These are phyloP conservation scores for Aspergillus tanneri DNA, from an alignment of 2,329 filamentous ascomycete species.

Conservation along the genomic window DNA sequence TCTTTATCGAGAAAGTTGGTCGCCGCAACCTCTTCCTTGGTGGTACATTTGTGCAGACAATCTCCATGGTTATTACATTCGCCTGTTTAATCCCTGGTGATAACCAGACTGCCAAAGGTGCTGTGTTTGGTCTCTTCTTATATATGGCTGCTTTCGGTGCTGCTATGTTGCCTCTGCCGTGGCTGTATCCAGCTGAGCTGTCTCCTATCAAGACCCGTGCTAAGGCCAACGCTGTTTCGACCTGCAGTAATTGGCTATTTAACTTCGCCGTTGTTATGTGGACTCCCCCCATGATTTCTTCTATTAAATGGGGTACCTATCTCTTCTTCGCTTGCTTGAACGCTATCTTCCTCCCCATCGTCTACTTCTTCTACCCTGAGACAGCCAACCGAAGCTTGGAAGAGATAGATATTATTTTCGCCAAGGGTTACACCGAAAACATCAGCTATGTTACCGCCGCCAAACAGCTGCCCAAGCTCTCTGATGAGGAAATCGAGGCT, in stretches of 20 bases:
- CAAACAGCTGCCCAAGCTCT: constrained; percentile 34
- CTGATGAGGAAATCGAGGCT: constrained; percentile 36
- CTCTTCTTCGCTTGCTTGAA: constrained; percentile 47
- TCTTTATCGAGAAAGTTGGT: constrained; percentile 51
- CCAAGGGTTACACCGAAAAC: constrained; percentile 46
- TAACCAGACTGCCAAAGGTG: constrained; percentile 33
- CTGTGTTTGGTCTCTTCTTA: constrained; percentile 62
- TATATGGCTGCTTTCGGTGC: constrained; percentile 70
- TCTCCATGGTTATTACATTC: constrained; percentile 43
- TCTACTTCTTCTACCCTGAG: constrained; percentile 57
- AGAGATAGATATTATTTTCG: constrained; percentile 47
- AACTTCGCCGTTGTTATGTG: constrained; percentile 57
- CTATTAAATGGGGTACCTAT: constrained; percentile 45
- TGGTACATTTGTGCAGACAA: constrained; percentile 41
- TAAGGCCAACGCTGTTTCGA: constrained; percentile 57
- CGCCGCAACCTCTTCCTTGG: constrained; percentile 45
- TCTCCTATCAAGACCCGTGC: constrained; percentile 57
- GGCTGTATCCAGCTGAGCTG: constrained; percentile 54
- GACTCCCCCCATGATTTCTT: constrained; percentile 43
- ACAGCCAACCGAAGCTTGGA: constrained; percentile 47
- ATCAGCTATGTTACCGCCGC: constrained; percentile 41
- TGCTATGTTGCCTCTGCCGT: constrained; percentile 64
- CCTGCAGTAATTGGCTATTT: constrained; percentile 56
- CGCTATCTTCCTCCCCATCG: constrained; percentile 50
- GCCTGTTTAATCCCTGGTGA: constrained; percentile 37